Evolutionary conservation across 768 basidiomycete genomes (phyloP), one percentile per base, ranked within the genome.

Genomic region (Podaxis carcinomalis): DNA sequence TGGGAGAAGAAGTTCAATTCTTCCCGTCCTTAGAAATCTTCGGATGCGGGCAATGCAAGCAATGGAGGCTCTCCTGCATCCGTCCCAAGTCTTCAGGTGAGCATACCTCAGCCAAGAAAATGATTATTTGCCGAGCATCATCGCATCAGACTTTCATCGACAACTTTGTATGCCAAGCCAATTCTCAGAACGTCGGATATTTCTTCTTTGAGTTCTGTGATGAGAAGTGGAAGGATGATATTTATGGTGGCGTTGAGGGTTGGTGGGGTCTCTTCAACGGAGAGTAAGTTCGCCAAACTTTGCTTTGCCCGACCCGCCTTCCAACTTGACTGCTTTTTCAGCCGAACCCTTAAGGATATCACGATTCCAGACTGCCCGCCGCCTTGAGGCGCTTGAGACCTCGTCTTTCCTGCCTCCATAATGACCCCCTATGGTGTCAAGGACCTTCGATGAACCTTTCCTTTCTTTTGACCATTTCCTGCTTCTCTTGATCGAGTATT

Each of bases 161-260:
- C 68, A 84, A 82, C 0, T 99, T 93, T 66, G 87, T 95, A n/a
- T 99, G 96, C 69, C 80, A 86, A 69, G 91, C 95, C 1, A 97
- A 94, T 72, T 52, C 68, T 21, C 88, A 91, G 60, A 81, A 80
- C 19, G 88, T 92, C 10, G 78, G 84, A 10, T 96, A 96, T 75
- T 96, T 94, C 81, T 95, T 83, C 77, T 93, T 93, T 57, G 91
- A 90, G 81, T 84, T 84, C 50, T 84, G 86, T 64, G 93, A 95
- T 67, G 90, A 94, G 72, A 72, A 80, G 56, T 95, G 92, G 93
- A 93, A 88, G 82, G 82, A 83, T 67, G 64, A 63, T 1, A 68
- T 78, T 64, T 95, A 80, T 67, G 93, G 93, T 65, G 93, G 93
- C 63, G 93, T 95, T 47, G 93, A 80, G 73, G 78, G 79, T n/a